Percentiles rank a stretch among this genome's conserved stretches.
phyloP scores from a whole-genome alignment of 306 rosid genomes.

The Lathyrus aphaca region DNA sequence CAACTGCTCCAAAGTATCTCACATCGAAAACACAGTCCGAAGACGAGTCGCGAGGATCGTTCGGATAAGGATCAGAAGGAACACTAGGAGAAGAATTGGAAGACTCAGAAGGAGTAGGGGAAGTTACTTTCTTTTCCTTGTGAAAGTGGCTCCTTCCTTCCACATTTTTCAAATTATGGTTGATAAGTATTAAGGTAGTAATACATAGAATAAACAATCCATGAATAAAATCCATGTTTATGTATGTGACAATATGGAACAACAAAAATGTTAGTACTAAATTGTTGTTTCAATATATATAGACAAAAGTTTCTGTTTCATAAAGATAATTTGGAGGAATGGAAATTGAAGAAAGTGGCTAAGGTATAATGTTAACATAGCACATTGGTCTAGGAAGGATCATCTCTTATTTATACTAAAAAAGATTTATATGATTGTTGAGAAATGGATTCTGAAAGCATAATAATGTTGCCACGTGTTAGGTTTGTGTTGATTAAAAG shows the following conservation, averaged over 20 bases:
- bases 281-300: conserved; percentile 38
- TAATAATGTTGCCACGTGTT: conserved; percentile 49
- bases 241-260: conserved; percentile 36
- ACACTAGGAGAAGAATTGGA: conserved; percentile 47
- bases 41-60: conserved; percentile 46
- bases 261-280: conserved; percentile 37
- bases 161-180: conserved; percentile 52
- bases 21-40: conserved; percentile 59
- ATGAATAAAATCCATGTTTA: conserved; percentile 53
- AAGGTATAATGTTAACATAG: conserved; percentile 26
- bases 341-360: conserved; percentile 20
- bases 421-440: neutral
- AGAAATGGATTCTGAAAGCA: conserved; percentile 10
- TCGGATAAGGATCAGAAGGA: conserved; percentile 68
- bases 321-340: conserved; percentile 25
- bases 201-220: conserved; percentile 45
- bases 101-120: conserved; percentile 31
- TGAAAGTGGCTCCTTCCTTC: conserved; percentile 77
- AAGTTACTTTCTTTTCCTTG: conserved; percentile 43
- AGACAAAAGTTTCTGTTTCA: conserved; percentile 36
- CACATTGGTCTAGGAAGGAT: conserved; percentile 38
- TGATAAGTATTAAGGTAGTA: conserved; percentile 19
- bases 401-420: conserved; percentile 48
- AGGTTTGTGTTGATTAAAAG: conserved; percentile 38
- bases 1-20: conserved; percentile 73